These are phyloP conservation scores for Petunia axillaris DNA, from an alignment of 257 asterid genomes.

Conservation along the genomic window DNA sequence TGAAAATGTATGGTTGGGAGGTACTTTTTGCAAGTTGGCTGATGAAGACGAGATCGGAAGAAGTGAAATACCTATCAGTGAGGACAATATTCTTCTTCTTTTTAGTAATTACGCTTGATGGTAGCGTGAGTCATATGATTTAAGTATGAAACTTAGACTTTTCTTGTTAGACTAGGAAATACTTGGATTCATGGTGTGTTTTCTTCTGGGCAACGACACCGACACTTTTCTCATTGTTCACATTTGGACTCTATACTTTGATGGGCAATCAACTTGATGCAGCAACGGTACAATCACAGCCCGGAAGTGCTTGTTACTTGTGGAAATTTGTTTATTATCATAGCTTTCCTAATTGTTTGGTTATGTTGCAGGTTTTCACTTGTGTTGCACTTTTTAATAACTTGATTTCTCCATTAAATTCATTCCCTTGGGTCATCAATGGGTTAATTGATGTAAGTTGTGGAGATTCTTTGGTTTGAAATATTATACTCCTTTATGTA, in stretches of 20 bases:
- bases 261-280: slow-evolving; percentile 96
- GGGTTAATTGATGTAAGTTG: slow-evolving; percentile 92
- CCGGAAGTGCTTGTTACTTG: not conserved
- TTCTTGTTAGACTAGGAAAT: slow-evolving; percentile 77
- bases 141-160: slow-evolving; percentile 28
- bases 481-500: slow-evolving; percentile 8
- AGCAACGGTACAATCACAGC: slow-evolving; percentile 70
- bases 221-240: slow-evolving; percentile 87
- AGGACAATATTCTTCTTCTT: slow-evolving; percentile 34
- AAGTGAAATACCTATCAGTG: slow-evolving; percentile 80
- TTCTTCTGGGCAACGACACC: slow-evolving; percentile 99
- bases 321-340: not conserved
- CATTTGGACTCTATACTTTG: slow-evolving; percentile 89
- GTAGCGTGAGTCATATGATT: slow-evolving; percentile 20
- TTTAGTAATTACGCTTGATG: slow-evolving; percentile 18
- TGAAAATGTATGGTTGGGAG: slow-evolving; percentile 97
- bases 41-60: slow-evolving; percentile 81
- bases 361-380: slow-evolving; percentile 85
- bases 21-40: slow-evolving; percentile 75
- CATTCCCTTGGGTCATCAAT: slow-evolving; percentile 99
- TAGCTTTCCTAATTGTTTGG: not conserved
- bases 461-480: not conserved
- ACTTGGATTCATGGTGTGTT: slow-evolving; percentile 98
- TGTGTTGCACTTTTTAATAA: slow-evolving; percentile 93
- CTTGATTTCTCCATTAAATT: slow-evolving; percentile 91